Base-by-base conservation (phyloP, 108 stramenopile genomes). In the Nitzschia sp. region DNA sequence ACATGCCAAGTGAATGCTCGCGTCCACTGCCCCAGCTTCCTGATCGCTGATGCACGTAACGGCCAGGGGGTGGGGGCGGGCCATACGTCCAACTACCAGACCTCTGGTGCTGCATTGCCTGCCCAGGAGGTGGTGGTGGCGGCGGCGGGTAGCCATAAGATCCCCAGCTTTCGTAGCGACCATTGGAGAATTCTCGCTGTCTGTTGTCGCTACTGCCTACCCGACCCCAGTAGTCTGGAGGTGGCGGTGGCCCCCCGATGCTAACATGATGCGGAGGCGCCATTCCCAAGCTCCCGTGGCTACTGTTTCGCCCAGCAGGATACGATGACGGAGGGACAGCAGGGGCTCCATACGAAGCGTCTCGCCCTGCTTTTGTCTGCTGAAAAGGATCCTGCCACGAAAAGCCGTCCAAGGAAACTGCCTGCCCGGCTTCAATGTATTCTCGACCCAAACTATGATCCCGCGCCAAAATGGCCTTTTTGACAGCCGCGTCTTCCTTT, bases 371-470 rank as follows among this genome's bases (percentile, higher is more conserved):
- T 55, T 18, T 54, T 6, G 19, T 48, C 5, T 27, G 32, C 81
- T 83, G 46, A 51, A 82, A 76, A 27, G 75, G 75, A 53, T 82
- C 81, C 47, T 73, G 71, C 93, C 93, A 95, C 2, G 86, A 84
- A 63, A 95, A 95, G 11, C 87, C 90, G 29, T 86, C 87, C 51
- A 92, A 51, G 4, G 84, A 66, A 33, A 85, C 62, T 0, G 59
- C 49, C 31, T 86, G 75, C 9, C 68, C 77, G 2, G 55, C 64
- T 33, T 70, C 63, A 32, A 88, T 21, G 59, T 87, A 86, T 34
- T 85, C 84, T 5, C 77, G 47, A 32, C 90, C 93, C 45, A 95
- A 55, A 63, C 76, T 81, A 57, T 90, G 88, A 65, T 95, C 89
- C 46, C 93, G 74, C 28, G 85, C 84, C 26, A 93, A 63, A 25